These are phyloP conservation scores for Venturia aucupariae DNA, from an alignment of 2,329 filamentous ascomycete genomes.

Conservation along the genomic window DNA sequence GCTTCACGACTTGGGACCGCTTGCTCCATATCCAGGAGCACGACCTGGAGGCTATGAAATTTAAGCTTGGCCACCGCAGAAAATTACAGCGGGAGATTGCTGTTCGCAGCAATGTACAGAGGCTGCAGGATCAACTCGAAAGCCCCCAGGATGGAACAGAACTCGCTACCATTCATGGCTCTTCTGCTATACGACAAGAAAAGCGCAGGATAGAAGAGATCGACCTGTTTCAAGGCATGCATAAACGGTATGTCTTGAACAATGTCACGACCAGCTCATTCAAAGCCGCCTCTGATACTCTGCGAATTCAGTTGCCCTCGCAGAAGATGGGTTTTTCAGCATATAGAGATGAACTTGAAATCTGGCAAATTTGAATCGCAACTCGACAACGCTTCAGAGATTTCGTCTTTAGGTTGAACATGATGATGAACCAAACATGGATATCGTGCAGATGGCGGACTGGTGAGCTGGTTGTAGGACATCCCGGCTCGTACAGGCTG, in stretches of 20 bases:
- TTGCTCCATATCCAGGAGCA: slow-evolving; percentile 16
- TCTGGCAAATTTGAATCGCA: neutral
- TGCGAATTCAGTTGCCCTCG: neutral
- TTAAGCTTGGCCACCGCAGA: slow-evolving; percentile 16
- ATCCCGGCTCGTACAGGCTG: neutral
- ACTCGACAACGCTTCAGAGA: neutral
- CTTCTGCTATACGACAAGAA: neutral
- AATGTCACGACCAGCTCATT: neutral
- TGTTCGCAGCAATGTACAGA: neutral
- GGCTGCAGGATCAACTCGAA: neutral
- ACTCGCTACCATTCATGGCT: neutral
- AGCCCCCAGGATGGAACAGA: neutral
- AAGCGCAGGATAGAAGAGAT: neutral
- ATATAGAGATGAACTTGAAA: no score
- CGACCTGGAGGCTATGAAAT: slow-evolving; percentile 15
- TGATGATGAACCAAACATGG: neutral
- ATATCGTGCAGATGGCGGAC: neutral
- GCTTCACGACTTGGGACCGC: slow-evolving; percentile 17
- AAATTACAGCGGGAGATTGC: slow-evolving; percentile 16
- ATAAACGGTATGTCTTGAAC: neutral
- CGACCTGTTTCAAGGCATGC: neutral
- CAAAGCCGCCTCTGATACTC: neutral
- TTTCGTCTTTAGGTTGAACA: neutral
- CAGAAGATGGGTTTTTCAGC: no score
- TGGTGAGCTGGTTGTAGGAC: neutral